phyloP scores from a whole-genome alignment of 768 basidiomycete species.

The Leccinum incarnatum region DNA sequence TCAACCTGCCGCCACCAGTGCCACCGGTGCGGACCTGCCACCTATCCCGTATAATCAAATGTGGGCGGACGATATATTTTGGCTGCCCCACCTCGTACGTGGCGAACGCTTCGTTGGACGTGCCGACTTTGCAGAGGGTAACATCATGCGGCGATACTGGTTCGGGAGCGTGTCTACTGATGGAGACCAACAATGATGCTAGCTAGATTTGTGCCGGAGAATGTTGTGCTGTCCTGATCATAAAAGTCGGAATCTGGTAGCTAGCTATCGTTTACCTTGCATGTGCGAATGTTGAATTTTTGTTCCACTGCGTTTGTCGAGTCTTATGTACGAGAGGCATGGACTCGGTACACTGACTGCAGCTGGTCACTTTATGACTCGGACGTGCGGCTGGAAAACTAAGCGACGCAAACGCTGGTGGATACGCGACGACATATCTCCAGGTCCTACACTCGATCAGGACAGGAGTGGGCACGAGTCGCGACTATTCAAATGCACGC shows the following conservation, averaged over 20 bases:
- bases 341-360: background rate
- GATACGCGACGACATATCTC: background rate
- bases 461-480: conserved; percentile 43
- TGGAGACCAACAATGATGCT: background rate
- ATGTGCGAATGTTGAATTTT: conserved; percentile 43
- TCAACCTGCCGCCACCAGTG: background rate
- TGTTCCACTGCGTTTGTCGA: background rate
- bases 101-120: conserved; percentile 46
- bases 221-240: background rate
- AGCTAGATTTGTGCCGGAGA: background rate
- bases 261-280: background rate
- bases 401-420: background rate
- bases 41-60: conserved; percentile 57
- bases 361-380: background rate
- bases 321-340: conserved; percentile 13
- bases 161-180: conserved; percentile 57
- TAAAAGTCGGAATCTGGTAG: background rate
- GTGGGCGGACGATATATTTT: conserved; percentile 64
- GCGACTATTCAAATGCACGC: conserved; percentile 40
- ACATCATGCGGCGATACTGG: conserved; percentile 68
- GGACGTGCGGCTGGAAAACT: background rate
- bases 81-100: conserved; percentile 62
- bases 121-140: conserved; percentile 69
- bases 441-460: conserved; percentile 20
- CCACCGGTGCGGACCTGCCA: conserved; percentile 12